Percentiles rank a stretch among this genome's conserved stretches.
These are phyloP conservation scores for Suillus alpinus DNA, from an alignment of 768 basidiomycete species.

Conservation along the genomic window DNA sequence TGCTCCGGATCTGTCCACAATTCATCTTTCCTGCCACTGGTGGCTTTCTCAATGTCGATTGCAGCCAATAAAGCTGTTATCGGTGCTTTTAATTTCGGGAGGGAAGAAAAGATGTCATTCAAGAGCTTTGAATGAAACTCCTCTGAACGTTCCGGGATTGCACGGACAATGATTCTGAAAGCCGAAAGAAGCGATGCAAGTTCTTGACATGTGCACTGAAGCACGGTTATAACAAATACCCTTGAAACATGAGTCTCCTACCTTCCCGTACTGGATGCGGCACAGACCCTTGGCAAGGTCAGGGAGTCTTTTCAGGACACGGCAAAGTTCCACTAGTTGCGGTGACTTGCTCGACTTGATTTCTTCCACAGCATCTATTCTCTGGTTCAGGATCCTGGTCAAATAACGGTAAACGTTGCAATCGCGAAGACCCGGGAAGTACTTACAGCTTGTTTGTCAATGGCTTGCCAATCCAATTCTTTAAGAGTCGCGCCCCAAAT, in stretches of 20 bases:
- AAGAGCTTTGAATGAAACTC: constrained; percentile 63
- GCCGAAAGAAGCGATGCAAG: constrained; percentile 72
- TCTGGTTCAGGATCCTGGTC: constrained; percentile 64
- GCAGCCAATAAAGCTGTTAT: constrained; percentile 51
- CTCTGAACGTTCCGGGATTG: constrained; percentile 52
- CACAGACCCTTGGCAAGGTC: constrained; percentile 86
- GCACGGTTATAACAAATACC: not conserved
- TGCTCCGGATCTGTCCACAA: constrained; percentile 64
- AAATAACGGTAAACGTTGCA: constrained; percentile 2
- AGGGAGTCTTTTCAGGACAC: constrained; percentile 70
- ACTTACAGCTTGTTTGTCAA: constrained; percentile 56
- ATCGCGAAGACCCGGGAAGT: not conserved
- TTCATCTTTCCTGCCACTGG: constrained; percentile 60
- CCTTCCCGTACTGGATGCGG: constrained; percentile 89
- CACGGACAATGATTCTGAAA: constrained; percentile 64
- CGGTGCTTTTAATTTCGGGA: constrained; percentile 63
- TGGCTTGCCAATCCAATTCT: constrained; percentile 85
- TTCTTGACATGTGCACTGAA: constrained; percentile 80
- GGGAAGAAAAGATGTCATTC: constrained; percentile 62
- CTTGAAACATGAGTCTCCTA: constrained; percentile 29
- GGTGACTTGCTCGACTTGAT: constrained; percentile 62
- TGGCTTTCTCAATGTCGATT: constrained; percentile 61
- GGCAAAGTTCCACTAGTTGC: constrained; percentile 62
- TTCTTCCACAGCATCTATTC: constrained; percentile 85
- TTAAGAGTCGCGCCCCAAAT: constrained; percentile 83